Conservation (phyloP, 306 rosid genomes). For the Vigna hirtella region DNA sequence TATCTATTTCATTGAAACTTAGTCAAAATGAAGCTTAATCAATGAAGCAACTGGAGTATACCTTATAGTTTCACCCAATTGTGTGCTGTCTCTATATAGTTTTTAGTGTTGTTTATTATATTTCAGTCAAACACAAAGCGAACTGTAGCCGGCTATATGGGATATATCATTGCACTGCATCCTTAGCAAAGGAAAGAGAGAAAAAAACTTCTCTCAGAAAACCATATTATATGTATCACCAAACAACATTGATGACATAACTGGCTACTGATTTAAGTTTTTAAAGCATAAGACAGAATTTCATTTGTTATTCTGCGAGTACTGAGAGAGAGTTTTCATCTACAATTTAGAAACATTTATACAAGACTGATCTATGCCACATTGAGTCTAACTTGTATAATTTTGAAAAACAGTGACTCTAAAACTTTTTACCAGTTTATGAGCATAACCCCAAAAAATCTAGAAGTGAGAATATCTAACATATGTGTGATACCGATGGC, state of each 20-base stretch:
- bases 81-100: background rate
- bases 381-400: background rate
- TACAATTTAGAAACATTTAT: background rate
- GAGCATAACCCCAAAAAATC: background rate
- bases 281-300: too few relatives aligned
- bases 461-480: background rate
- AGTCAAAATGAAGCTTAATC: background rate
- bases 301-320: too few relatives aligned
- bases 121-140: constrained; percentile 18
- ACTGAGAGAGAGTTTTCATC: background rate
- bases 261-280: too few relatives aligned
- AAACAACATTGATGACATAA: background rate
- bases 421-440: background rate
- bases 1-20: constrained; percentile 20
- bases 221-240: background rate
- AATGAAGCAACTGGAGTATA: background rate
- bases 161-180: constrained; percentile 27
- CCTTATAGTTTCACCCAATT: constrained; percentile 28
- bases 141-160: background rate
- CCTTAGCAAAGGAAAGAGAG: background rate
- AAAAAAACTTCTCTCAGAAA: background rate
- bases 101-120: constrained; percentile 18
- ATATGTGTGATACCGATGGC: background rate
- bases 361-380: background rate
- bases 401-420: too few relatives aligned